Base-by-base conservation (phyloP, 2,329 filamentous ascomycete species). In the Metarhizium album region DNA sequence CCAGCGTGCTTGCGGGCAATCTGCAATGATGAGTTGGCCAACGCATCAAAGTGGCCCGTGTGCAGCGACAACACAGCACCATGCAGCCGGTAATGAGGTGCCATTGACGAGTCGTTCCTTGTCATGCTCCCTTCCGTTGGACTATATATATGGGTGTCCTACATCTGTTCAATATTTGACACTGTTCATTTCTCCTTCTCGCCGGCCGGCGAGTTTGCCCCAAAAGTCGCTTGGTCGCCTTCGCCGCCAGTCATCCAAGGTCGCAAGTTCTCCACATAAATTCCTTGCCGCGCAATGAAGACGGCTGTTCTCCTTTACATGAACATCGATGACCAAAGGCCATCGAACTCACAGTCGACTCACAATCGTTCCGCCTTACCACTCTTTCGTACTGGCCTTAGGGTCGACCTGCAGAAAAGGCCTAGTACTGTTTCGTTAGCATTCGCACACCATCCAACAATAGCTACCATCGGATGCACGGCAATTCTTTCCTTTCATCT, bases 11-110 rank as follows among this genome's bases (percentile, higher is more conserved):
- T 64, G 63, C 59, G 50, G 45, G 50, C 60, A 61, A 45, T 52
- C 64, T 83, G 66, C 66, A 68, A 56, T 64, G 63, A 67, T 69
- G 66, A 66, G 66, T 64, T 69, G 66, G 65, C 66, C 65, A 68
- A 67, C 65, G 64, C 66, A 68, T 66, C 64, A 67, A 51, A 65
- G 65, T 68, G 67, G 65, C 63, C 65, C 67, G 64, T 68, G 65
- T 67, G 64, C 66, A 67, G 65, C 48, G 48, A 53, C 52, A 51
- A 53, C 48, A 42, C 52, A 53, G 47, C 47, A 50, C 24, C 42
- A 22, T 18, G 24, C 49, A 51, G 45, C 49, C 51, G 46, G 31
- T 49, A 40, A 37, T 27, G 43, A 29, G 23, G 29, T 35, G 42
- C 40, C 35, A 33, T 13, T 35, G 13, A 45, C 37, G 27, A 37